Conservation (phyloP, 1,284 basidiomycete species). For the Pseudozyma tsukubaensis region DNA sequence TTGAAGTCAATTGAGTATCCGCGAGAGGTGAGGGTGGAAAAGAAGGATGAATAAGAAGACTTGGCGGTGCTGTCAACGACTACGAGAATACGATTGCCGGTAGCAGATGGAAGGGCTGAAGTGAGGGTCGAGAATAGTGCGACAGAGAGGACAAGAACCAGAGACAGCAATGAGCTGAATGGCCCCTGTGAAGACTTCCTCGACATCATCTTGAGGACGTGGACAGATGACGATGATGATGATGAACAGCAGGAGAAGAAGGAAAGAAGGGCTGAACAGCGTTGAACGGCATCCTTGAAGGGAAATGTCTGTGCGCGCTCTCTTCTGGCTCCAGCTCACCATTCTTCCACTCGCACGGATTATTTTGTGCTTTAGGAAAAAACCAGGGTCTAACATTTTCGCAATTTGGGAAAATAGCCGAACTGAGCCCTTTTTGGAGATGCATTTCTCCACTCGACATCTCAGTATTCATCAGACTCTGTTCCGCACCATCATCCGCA, state of each 20-base stretch:
- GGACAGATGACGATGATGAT: conserved; percentile 4
- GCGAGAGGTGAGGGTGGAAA: conserved; percentile 36
- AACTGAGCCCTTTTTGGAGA: conserved; percentile 17
- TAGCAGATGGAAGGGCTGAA: conserved; percentile 47
- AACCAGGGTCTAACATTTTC: not conserved
- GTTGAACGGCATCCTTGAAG: too few species aligned
- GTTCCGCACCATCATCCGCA: conserved; percentile 5
- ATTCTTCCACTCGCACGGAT: conserved; percentile 44
- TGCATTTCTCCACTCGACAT: conserved; percentile 13
- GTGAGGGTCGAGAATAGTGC: conserved; percentile 24
- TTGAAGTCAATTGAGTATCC: conserved; percentile 52
- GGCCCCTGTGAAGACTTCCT: conserved; percentile 2
- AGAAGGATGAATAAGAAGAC: conserved; percentile 43
- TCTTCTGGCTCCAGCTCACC: conserved; percentile 31
- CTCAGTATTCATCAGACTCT: not conserved
- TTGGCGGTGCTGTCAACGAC: conserved; percentile 38
- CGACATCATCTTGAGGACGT: conserved; percentile 1
- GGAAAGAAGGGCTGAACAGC: too few species aligned
- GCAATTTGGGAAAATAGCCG: not conserved
- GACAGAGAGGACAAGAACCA: conserved; percentile 5
- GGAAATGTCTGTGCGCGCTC: conserved; percentile 34
- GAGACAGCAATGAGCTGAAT: not conserved
- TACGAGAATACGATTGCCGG: conserved; percentile 60
- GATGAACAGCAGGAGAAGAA: not conserved
- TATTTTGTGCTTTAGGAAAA: not conserved